A percentile compares a stretch with the other conserved stretches of the same genome.
Conservation (phyloP, 352 stramenopile species). For the Phytophthora agathidicida region DNA sequence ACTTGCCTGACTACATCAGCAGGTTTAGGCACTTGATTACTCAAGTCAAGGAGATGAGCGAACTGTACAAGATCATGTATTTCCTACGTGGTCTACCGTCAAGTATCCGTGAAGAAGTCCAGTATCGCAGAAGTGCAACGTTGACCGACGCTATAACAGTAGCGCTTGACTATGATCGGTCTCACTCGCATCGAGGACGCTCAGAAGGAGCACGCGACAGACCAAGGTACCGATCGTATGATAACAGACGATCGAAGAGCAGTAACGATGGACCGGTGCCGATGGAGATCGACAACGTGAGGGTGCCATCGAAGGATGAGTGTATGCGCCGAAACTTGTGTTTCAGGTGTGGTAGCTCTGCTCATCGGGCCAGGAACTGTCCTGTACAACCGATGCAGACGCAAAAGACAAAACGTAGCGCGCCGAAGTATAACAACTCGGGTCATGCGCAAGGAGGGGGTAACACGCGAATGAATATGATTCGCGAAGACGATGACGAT, state of each 20-base stretch:
- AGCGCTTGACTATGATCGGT: conserved; percentile 10
- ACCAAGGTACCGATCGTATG: conserved; percentile 14
- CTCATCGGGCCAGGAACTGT: conserved; percentile 6
- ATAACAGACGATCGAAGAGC: conserved; percentile 10
- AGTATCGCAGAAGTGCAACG: conserved; percentile 7
- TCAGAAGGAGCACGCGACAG: too few relatives aligned
- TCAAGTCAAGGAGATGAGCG: conserved; percentile 19
- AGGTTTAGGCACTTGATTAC: conserved; percentile 5
- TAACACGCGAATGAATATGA: conserved; percentile 4
- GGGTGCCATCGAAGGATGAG: conserved; percentile 9
- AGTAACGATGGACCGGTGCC: conserved; percentile 5
- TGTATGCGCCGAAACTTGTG: conserved; percentile 18
- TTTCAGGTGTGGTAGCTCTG: conserved; percentile 13
- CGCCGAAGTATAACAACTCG: background rate
- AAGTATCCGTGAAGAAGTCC: conserved; percentile 1
- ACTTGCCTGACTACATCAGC: conserved; percentile 13
- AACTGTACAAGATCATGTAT: conserved; percentile 16
- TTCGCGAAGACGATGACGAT: background rate
- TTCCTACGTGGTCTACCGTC: background rate
- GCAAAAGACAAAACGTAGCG: background rate
- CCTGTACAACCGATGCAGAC: background rate
- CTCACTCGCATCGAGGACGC: too few relatives aligned
- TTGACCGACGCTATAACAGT: background rate
- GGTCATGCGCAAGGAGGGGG: background rate
- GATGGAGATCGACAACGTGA: conserved; percentile 20